phyloP scores from a whole-genome alignment of 306 rosid genomes.

The Sesbania bispinosa region DNA sequence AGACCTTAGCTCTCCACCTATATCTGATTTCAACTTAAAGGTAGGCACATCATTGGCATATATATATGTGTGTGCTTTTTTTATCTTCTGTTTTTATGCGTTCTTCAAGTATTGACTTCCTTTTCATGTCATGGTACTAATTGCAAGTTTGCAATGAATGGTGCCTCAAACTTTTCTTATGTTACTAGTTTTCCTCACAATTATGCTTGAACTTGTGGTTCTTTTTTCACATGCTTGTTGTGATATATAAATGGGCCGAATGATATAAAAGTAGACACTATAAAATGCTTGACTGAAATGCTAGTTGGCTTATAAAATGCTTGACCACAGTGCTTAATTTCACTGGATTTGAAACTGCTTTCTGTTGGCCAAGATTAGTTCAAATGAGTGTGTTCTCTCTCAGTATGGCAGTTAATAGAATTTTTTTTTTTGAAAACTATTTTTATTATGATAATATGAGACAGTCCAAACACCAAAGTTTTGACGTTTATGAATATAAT shows the following conservation, averaged over 20 bases:
- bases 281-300: neutral
- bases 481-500: neutral
- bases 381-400: neutral
- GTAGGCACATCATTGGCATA: slow-evolving; percentile 32
- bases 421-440: too few species aligned
- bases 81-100: slow-evolving; percentile 6
- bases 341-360: neutral
- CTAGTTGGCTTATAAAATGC: neutral
- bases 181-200: neutral
- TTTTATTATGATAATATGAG: neutral
- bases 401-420: neutral
- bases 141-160: slow-evolving; percentile 3
- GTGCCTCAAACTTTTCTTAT: neutral
- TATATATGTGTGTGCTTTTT: neutral
- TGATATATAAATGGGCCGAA: too few species aligned
- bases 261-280: too few species aligned
- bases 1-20: slow-evolving; percentile 54
- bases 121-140: neutral
- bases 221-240: neutral
- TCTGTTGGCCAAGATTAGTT: neutral
- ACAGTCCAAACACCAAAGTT: neutral
- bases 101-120: neutral
- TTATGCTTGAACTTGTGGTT: slow-evolving; percentile 1
- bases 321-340: neutral
- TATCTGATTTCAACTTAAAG: slow-evolving; percentile 71